phyloP scores from a whole-genome alignment of 2,329 filamentous ascomycete species.

The Ophiostoma ips region DNA sequence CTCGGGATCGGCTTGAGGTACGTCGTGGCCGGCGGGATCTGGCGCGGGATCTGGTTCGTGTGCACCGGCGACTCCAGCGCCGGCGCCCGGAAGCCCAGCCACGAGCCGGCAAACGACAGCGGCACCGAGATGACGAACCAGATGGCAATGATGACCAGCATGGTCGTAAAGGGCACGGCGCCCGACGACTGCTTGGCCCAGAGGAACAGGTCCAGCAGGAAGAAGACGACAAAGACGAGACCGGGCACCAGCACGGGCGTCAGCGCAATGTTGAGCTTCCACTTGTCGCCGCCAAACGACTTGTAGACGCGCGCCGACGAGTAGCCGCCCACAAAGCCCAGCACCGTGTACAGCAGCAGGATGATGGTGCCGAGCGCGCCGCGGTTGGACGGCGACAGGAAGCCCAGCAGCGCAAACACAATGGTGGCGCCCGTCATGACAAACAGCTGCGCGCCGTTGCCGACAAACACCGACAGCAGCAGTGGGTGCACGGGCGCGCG shows the following conservation, averaged over 20 bases:
- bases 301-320: conserved; percentile 87
- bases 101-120: conserved; percentile 77
- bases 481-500: conserved; percentile 72
- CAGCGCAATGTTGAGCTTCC: conserved; percentile 84
- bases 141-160: conserved; percentile 83
- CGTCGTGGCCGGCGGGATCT: conserved; percentile 68
- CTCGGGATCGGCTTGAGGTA: conserved; percentile 81
- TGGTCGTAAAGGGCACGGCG: conserved; percentile 90
- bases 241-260: conserved; percentile 78
- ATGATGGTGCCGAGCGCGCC: conserved; percentile 88
- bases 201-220: conserved; percentile 89
- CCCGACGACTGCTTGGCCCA: conserved; percentile 89
- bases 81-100: conserved; percentile 73
- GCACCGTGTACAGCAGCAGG: conserved; percentile 82
- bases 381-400: conserved; percentile 89
- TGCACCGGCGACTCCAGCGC: conserved; percentile 68
- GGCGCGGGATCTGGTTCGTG: conserved; percentile 94
- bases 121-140: conserved; percentile 97
- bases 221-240: conserved; percentile 77
- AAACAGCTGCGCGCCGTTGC: conserved; percentile 91
- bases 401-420: conserved; percentile 80
- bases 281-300: conserved; percentile 77
- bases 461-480: conserved; percentile 73
- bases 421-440: conserved; percentile 96
- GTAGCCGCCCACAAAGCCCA: conserved; percentile 88